phyloP scores from a whole-genome alignment of 345 rosid genomes.

The Pistacia atlantica region DNA sequence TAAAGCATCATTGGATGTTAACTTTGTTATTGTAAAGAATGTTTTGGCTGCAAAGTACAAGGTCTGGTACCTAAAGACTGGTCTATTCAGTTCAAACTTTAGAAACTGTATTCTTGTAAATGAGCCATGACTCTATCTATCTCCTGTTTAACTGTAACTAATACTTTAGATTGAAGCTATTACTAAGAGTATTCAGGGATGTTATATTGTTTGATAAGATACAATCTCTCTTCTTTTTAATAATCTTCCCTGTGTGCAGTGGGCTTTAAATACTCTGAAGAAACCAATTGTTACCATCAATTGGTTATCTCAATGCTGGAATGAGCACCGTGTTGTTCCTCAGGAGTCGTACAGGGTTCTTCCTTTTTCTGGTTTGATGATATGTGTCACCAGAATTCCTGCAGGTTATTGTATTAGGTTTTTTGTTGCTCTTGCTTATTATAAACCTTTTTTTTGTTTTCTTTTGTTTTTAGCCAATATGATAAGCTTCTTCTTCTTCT shows the following conservation, averaged over 20 bases:
- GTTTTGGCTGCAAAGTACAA: slow-evolving; percentile 95
- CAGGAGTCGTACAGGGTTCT: slow-evolving; percentile 85
- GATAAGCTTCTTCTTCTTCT: neutral
- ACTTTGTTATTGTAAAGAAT: slow-evolving; percentile 85
- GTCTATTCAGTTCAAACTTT: slow-evolving; percentile 19
- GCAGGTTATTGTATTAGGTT: slow-evolving; percentile 51
- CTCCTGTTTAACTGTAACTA: neutral
- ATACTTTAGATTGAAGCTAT: too few relatives aligned
- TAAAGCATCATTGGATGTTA: slow-evolving; percentile 69
- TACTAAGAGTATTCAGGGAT: too few relatives aligned
- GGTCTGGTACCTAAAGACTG: slow-evolving; percentile 45
- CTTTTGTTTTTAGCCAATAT: neutral
- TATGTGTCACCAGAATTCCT: slow-evolving; percentile 75
- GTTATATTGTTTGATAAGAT: slow-evolving; percentile 8
- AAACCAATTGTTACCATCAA: slow-evolving; percentile 74
- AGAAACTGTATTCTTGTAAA: slow-evolving; percentile 25
- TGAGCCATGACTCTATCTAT: slow-evolving; percentile 9
- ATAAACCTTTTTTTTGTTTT: neutral
- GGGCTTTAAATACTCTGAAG: slow-evolving; percentile 82
- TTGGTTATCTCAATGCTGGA: slow-evolving; percentile 91
- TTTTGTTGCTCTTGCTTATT: slow-evolving; percentile 19
- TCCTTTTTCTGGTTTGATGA: slow-evolving; percentile 84
- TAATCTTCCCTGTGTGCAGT: slow-evolving; percentile 50
- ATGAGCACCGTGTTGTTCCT: slow-evolving; percentile 93
- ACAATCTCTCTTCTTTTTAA: slow-evolving; percentile 8